Percentiles rank a stretch among this genome's conserved stretches.
phyloP scores from a whole-genome alignment of 139 green algal species.

The Marvania coccoides region DNA sequence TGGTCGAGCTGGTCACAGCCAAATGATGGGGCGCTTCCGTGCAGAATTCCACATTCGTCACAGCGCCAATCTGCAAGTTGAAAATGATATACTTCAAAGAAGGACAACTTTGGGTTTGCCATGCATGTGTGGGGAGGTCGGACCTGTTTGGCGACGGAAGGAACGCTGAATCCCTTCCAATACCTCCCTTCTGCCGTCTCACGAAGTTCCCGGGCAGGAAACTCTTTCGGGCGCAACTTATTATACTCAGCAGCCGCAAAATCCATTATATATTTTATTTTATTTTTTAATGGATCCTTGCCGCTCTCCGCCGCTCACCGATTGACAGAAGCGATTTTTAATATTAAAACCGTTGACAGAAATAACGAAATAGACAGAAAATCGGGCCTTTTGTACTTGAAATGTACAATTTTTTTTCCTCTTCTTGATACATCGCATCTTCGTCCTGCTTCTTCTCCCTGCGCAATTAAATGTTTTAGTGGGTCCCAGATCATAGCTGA shows the following conservation, averaged over 20 bases:
- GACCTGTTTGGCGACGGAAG: conserved; percentile 61
- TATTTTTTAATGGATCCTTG: no score
- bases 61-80: conserved; percentile 56
- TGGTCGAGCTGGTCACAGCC: conserved; percentile 73
- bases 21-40: conserved; percentile 59
- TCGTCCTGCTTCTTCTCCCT: no score
- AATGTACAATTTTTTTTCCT: no score
- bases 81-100: neutral
- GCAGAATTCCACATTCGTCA: conserved; percentile 78
- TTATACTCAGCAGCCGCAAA: conserved; percentile 53
- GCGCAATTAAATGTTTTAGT: no score
- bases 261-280: conserved; percentile 40
- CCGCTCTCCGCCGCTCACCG: no score
- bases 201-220: conserved; percentile 41
- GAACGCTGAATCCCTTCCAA: conserved; percentile 63
- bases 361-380: no score
- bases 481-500: no score
- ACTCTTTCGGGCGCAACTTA: conserved; percentile 60
- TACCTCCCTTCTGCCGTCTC: conserved; percentile 83
- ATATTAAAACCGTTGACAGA: no score
- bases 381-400: no score
- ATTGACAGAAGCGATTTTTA: no score
- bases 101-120: neutral
- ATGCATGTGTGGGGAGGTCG: no score
- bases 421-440: no score